Conservation (phyloP, 2,329 filamentous ascomycete genomes). For the Colletotrichum sp. region DNA sequence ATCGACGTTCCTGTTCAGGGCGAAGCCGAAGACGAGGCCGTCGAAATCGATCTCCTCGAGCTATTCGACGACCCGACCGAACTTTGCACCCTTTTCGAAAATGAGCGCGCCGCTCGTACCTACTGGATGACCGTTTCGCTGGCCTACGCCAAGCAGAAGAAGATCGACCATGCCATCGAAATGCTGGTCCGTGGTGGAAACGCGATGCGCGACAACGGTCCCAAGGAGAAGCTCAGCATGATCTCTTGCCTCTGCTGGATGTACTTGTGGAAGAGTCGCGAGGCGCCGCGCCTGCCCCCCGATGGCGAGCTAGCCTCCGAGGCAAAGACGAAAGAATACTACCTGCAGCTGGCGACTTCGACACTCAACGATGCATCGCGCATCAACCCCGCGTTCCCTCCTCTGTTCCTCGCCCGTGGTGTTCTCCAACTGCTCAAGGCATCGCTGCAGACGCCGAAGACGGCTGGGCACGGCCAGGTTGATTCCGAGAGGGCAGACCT, state of each 20-base stretch:
- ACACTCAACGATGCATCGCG: conserved; percentile 95
- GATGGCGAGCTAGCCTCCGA: conserved; percentile 72
- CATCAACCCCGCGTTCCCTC: conserved; percentile 90
- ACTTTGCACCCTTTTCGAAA: conserved; percentile 92
- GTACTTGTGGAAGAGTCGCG: conserved; percentile 86
- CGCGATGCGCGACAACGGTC: conserved; percentile 72
- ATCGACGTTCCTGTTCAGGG: conserved; percentile 71
- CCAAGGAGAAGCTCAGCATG: conserved; percentile 85
- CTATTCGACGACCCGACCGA: conserved; percentile 94
- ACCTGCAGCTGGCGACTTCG: conserved; percentile 86
- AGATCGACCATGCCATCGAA: conserved; percentile 83
- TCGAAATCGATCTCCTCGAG: conserved; percentile 92
- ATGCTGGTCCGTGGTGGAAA: conserved; percentile 76
- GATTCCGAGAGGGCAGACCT: conserved; percentile 81
- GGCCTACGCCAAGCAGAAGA: conserved; percentile 94
- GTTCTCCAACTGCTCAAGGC: conserved; percentile 88
- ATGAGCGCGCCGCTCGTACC: conserved; percentile 86
- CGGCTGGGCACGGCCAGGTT: conserved; percentile 65
- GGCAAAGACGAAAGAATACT: conserved; percentile 90
- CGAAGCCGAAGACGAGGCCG: conserved; percentile 72
- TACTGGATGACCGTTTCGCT: conserved; percentile 99
- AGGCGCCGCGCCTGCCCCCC: conserved; percentile 68
- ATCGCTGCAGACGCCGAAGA: conserved; percentile 79
- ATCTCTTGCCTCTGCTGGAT: conserved; percentile 89
- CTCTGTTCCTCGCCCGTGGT: conserved; percentile 88